Percentiles rank a stretch among this genome's conserved stretches.
These are phyloP conservation scores for Dissophora ornata DNA, from an alignment of 192 early-diverging fungal species.

Conservation along the genomic window DNA sequence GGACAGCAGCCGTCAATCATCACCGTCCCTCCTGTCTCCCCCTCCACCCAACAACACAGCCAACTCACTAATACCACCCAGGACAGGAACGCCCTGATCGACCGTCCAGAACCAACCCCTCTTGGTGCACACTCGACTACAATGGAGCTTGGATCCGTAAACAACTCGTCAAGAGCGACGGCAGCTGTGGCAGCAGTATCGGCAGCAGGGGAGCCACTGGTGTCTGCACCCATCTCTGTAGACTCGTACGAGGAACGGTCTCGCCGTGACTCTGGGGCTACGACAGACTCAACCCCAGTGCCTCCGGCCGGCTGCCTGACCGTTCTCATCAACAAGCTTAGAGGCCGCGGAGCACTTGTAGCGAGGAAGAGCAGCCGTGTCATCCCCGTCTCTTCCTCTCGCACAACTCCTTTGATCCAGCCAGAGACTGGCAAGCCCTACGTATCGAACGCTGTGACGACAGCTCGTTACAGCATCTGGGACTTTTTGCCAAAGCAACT, in stretches of 20 bases:
- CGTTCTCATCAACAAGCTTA: conserved; percentile 10
- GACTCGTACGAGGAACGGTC: conserved; percentile 12
- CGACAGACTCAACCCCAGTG: not conserved
- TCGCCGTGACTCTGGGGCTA: not conserved
- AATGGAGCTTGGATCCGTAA: conserved; percentile 43
- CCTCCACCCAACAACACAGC: not conserved
- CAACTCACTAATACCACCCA: too few relatives aligned
- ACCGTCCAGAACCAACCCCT: conserved; percentile 32
- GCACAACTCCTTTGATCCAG: conserved; percentile 49
- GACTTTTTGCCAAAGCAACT: conserved; percentile 74
- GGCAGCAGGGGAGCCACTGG: conserved; percentile 4
- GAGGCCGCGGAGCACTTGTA: conserved; percentile 18
- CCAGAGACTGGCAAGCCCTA: conserved; percentile 59
- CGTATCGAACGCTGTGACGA: conserved; percentile 70
- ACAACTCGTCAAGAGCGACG: not conserved
- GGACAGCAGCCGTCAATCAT: conserved; percentile 41
- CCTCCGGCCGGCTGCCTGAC: conserved; percentile 7
- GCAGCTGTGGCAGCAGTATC: conserved; percentile 6
- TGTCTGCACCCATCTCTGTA: not conserved
- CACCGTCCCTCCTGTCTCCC: conserved; percentile 4
- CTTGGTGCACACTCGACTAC: conserved; percentile 1
- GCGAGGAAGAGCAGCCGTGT: conserved; percentile 15
- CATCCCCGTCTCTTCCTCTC: conserved; percentile 39
- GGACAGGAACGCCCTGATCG: conserved; percentile 29
- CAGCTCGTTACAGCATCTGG: conserved; percentile 69